A percentile compares a stretch with the other conserved stretches of the same genome.
Conservation (phyloP, 352 stramenopile species). For the Phytopythium vexans region DNA sequence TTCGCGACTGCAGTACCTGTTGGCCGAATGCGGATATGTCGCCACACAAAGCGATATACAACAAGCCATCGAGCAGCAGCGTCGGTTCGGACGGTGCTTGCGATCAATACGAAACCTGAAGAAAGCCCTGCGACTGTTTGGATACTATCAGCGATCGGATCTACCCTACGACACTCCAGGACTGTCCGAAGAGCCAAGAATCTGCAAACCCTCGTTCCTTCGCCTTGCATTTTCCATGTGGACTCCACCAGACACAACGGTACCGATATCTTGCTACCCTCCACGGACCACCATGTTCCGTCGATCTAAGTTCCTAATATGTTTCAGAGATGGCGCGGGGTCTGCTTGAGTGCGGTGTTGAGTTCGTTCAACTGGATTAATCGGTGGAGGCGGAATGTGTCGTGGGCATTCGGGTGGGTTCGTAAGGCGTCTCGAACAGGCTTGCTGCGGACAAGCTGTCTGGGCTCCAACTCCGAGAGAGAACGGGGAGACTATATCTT, state of each 20-base stretch:
- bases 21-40: constrained; percentile 34
- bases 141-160: constrained; percentile 52
- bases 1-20: constrained; percentile 32
- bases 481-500: constrained; percentile 64
- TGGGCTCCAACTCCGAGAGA: constrained; percentile 25
- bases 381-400: constrained; percentile 17
- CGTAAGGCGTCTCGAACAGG: constrained; percentile 36
- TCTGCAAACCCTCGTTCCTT: constrained; percentile 43
- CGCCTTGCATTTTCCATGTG: constrained; percentile 51
- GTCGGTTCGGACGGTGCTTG: constrained; percentile 37
- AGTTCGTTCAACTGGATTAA: constrained; percentile 34
- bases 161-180: constrained; percentile 32
- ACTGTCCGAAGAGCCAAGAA: constrained; percentile 31
- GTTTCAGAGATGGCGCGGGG: constrained; percentile 38
- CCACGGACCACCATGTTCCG: neutral
- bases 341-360: constrained; percentile 30
- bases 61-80: constrained; percentile 33
- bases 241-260: constrained; percentile 30
- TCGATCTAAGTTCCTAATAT: neutral
- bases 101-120: constrained; percentile 40
- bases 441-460: constrained; percentile 35
- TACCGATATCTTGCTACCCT: constrained; percentile 12
- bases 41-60: constrained; percentile 32
- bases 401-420: constrained; percentile 28
- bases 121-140: constrained; percentile 57